phyloP scores from a whole-genome alignment of 2,329 filamentous ascomycete genomes.

The Coniochaeta ligniaria region DNA sequence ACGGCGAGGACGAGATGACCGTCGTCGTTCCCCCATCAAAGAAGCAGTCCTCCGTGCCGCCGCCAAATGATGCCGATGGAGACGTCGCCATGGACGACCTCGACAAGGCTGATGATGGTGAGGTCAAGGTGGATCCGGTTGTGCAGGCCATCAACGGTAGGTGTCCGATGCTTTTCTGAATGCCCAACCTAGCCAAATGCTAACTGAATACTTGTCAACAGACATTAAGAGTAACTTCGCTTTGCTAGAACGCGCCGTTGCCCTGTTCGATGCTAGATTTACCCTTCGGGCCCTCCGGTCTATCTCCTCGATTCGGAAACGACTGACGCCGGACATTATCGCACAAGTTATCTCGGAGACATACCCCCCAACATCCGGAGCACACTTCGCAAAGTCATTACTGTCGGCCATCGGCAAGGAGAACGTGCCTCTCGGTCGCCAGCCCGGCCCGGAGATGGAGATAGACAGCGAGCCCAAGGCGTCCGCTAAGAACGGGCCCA shows the following conservation, averaged over 20 bases:
- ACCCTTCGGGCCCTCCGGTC: conserved; percentile 88
- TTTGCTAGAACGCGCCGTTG: conserved; percentile 84
- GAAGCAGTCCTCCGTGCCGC: conserved; percentile 49
- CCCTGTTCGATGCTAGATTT: conserved; percentile 91
- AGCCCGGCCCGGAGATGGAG: conserved; percentile 61
- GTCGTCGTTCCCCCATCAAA: conserved; percentile 73
- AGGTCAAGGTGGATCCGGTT: conserved; percentile 52
- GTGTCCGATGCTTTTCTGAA: background rate
- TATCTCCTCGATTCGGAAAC: conserved; percentile 92
- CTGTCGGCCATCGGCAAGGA: conserved; percentile 63
- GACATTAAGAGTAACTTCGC: conserved; percentile 94
- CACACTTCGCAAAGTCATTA: conserved; percentile 60
- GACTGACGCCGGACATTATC: conserved; percentile 74
- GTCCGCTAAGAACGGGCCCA: conserved; percentile 45
- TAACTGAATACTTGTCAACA: conserved; percentile 28
- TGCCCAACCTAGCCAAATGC: background rate
- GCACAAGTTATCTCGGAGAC: conserved; percentile 75
- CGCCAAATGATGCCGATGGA: conserved; percentile 54
- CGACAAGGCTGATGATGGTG: conserved; percentile 39
- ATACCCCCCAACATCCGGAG: conserved; percentile 55
- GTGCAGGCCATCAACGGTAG: conserved; percentile 54
- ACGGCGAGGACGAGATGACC: conserved; percentile 70
- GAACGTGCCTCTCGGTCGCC: conserved; percentile 53
- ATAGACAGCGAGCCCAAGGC: conserved; percentile 52
- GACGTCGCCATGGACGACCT: conserved; percentile 65